Conservation (phyloP, 148 eudicot species). For the Amaranthus palmeri region DNA sequence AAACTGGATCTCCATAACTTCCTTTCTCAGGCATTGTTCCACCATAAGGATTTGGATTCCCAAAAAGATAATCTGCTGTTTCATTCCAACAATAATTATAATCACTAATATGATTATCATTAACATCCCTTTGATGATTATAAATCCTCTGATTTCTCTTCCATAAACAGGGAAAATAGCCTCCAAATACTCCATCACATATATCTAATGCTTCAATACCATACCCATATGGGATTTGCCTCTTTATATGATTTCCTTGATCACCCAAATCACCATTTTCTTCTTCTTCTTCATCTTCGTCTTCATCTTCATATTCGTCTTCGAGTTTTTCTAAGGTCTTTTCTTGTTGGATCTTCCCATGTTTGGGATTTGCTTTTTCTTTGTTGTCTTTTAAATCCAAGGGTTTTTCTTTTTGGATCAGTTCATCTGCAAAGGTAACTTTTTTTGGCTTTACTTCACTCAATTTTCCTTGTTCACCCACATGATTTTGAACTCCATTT, state of each 20-base stretch:
- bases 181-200: constrained; percentile 79
- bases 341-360: constrained; percentile 1
- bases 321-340: not conserved
- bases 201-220: constrained; percentile 52
- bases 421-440: not conserved
- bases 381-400: not conserved
- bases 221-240: constrained; percentile 48
- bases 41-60: constrained; percentile 40
- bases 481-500: not conserved
- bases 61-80: constrained; percentile 71
- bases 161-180: constrained; percentile 70
- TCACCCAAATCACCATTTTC: constrained; percentile 12
- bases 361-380: constrained; percentile 3
- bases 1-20: constrained; percentile 28
- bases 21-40: constrained; percentile 27
- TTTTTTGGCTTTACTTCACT: constrained; percentile 5
- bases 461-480: not conserved
- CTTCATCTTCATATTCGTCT: not conserved
- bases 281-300: not conserved
- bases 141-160: constrained; percentile 26
- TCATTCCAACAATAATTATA: constrained; percentile 41
- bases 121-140: too few relatives aligned
- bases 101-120: constrained; percentile 10
- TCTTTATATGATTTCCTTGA: constrained; percentile 17
- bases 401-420: not conserved